Base-by-base conservation (phyloP, 106 monocot species). In the Dioscorea alata region DNA sequence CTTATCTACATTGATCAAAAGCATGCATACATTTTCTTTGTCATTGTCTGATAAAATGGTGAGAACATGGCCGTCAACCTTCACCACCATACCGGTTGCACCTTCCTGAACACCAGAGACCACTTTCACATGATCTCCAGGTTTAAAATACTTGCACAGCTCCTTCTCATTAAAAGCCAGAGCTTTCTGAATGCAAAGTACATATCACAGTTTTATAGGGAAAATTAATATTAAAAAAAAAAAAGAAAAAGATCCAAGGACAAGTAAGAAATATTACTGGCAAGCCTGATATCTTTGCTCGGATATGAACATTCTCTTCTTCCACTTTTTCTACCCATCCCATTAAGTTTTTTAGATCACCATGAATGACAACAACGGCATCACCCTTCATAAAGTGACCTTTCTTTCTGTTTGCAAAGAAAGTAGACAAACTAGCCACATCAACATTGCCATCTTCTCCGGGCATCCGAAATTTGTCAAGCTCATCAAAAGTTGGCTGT, bases 301-400 rank as follows among this genome's bases (percentile, higher is more conserved):
- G 90, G 70, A 99, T 74, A 65, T 99, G 93, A 33, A 99, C 93
- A 74, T 74, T 90, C 24, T 93, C 93, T 71, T 93, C 93, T 69
- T 99, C 99, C 17, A 93, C 99, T 85, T 93, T 99, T 75, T 99
- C 99, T 59, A 99, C 90, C 86, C 90, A 93, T 20, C 99, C 99
- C 71, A 75, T 85, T 59, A 99, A 67, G 88, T 93, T 90, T 78
- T 99, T 99, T 0, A 99, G 71, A 72, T 99, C 99, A 33, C 93
- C 93, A 13, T 77, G 80, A 61, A 99, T 74, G 66, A 99, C 90
- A 60, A 99, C 77, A 62, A 99, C 93, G 8, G 90, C 88, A 84
- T 99, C 99, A 60, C 99, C 99, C 57, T 93, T 99, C 85, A 99
- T 74, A 66, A 99, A 99, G 64, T 99, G 93, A 1, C 99, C 99